phyloP scores from a whole-genome alignment of 2,329 filamentous ascomycete species.

The Niveomyces coronatus region DNA sequence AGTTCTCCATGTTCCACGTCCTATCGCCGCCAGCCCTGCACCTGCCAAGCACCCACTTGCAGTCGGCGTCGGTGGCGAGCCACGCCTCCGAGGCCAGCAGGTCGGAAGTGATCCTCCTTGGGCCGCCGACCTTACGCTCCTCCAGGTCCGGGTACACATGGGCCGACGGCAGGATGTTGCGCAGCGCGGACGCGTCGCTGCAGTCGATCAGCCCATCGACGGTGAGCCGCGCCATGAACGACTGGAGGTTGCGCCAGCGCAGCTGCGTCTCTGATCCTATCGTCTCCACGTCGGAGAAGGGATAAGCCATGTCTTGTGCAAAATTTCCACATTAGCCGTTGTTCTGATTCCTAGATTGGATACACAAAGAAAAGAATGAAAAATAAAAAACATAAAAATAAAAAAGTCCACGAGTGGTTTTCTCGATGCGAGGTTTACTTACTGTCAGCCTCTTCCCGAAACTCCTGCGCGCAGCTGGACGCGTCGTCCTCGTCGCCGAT shows the following conservation, averaged over 20 bases:
- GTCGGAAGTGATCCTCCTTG: neutral
- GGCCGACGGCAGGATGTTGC: slow-evolving; percentile 8
- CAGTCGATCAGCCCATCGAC: slow-evolving; percentile 9
- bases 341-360: too few species aligned
- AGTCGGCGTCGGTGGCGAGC: neutral
- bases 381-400: neutral
- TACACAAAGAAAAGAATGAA: neutral
- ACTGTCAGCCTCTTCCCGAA: neutral
- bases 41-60: neutral
- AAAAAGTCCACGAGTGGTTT: too few species aligned
- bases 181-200: slow-evolving; percentile 7
- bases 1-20: slow-evolving; percentile 4
- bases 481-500: neutral
- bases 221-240: slow-evolving; percentile 11
- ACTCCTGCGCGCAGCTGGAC: neutral
- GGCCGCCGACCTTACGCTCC: neutral
- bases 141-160: slow-evolving; percentile 1
- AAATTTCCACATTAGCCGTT: too few species aligned
- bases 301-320: slow-evolving; percentile 11
- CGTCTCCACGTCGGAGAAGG: slow-evolving; percentile 11
- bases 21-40: neutral
- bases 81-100: neutral
- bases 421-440: too few species aligned
- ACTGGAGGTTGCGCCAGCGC: slow-evolving; percentile 11
- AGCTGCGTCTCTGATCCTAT: slow-evolving; percentile 8